These are phyloP conservation scores for Agaricus subrufescens DNA, from an alignment of 768 basidiomycete species.

Conservation along the genomic window DNA sequence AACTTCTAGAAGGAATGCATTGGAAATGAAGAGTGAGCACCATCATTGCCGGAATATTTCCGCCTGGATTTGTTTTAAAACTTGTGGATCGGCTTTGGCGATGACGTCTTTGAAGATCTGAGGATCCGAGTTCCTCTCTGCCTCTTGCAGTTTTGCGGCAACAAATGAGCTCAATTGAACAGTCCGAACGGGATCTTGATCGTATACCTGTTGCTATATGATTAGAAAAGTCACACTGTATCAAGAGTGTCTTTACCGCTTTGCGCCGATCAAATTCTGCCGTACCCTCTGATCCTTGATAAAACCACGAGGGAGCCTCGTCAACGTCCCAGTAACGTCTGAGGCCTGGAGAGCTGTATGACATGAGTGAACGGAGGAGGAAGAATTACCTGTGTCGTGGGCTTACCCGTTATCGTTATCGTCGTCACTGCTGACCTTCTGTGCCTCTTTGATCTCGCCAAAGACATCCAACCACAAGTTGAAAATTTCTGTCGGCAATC, in stretches of 20 bases:
- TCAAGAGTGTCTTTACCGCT: slow-evolving; percentile 38
- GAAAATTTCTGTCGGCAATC: slow-evolving; percentile 72
- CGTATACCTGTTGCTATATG: slow-evolving; percentile 46
- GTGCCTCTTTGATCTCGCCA: slow-evolving; percentile 77
- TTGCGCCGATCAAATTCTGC: slow-evolving; percentile 75
- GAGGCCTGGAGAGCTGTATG: slow-evolving; percentile 32
- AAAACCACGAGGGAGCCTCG: slow-evolving; percentile 53
- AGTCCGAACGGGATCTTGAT: slow-evolving; percentile 69
- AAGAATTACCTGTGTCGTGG: not conserved
- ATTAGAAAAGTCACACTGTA: slow-evolving; percentile 7
- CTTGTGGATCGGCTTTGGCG: slow-evolving; percentile 60
- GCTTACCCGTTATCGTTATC: slow-evolving; percentile 1
- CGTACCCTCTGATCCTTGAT: slow-evolving; percentile 62
- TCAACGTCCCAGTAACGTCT: slow-evolving; percentile 69
- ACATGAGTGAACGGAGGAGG: not conserved
- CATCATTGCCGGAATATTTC: slow-evolving; percentile 32
- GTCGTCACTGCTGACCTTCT: slow-evolving; percentile 19
- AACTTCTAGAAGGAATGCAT: not conserved
- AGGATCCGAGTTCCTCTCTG: slow-evolving; percentile 54
- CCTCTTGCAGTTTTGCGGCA: slow-evolving; percentile 53
- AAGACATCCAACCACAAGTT: slow-evolving; percentile 89
- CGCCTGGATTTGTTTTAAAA: slow-evolving; percentile 67
- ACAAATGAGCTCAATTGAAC: slow-evolving; percentile 60
- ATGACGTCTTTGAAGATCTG: slow-evolving; percentile 61
- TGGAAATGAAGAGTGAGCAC: too few relatives aligned